Evolutionary conservation across 2,329 filamentous ascomycete species (phyloP).

Genomic region (Aspergillus ochraceoroseus): DNA sequence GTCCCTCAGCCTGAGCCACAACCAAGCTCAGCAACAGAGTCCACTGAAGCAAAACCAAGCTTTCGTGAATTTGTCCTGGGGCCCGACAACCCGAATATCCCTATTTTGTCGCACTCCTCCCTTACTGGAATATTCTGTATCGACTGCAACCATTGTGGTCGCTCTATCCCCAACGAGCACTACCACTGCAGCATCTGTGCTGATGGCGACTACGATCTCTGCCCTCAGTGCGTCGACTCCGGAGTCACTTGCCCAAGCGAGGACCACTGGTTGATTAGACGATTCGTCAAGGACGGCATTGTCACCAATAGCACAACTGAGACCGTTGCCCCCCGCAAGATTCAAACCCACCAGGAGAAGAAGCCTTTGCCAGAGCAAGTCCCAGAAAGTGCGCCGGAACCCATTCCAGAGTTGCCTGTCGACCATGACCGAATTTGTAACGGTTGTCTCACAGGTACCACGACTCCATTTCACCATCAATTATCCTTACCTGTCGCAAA

Average conservation of each 20-base stretch:
- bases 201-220: slow-evolving; percentile 90
- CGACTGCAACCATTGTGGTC: slow-evolving; percentile 88
- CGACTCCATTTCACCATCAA: neutral
- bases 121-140: slow-evolving; percentile 63
- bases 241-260: slow-evolving; percentile 73
- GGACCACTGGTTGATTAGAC: slow-evolving; percentile 92
- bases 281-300: slow-evolving; percentile 69
- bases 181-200: slow-evolving; percentile 95
- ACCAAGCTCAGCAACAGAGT: slow-evolving; percentile 11
- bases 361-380: slow-evolving; percentile 17
- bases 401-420: slow-evolving; percentile 17
- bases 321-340: slow-evolving; percentile 62
- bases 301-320: slow-evolving; percentile 84
- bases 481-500: neutral
- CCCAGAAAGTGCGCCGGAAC: slow-evolving; percentile 26
- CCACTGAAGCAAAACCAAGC: slow-evolving; percentile 16
- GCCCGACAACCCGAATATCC: slow-evolving; percentile 28
- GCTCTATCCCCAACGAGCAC: slow-evolving; percentile 71
- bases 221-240: slow-evolving; percentile 67
- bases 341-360: slow-evolving; percentile 34
- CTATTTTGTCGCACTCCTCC: slow-evolving; percentile 33
- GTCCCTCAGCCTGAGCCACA: slow-evolving; percentile 9
- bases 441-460: slow-evolving; percentile 58
- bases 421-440: slow-evolving; percentile 52
- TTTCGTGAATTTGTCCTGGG: slow-evolving; percentile 29